Evolutionary conservation across 345 rosid genomes (phyloP).

Genomic region (Cardiospermum halicacabum): DNA sequence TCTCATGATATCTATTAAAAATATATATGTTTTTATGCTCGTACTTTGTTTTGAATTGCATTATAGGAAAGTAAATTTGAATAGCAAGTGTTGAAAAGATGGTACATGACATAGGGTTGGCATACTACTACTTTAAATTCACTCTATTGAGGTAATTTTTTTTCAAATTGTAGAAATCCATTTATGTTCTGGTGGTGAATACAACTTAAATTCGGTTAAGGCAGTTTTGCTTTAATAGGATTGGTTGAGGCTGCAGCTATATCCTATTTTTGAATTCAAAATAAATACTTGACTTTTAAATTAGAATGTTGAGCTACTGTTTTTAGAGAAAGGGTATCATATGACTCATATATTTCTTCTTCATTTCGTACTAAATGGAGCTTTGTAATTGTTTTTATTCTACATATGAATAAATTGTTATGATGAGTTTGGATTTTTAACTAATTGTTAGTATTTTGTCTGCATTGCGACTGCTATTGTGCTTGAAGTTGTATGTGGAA

Average conservation of each 20-base stretch:
- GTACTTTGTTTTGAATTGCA: not conserved
- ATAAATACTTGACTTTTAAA: constrained; percentile 70
- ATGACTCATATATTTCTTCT: constrained; percentile 1
- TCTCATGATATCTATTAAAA: not conserved
- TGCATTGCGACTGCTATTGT: constrained; percentile 72
- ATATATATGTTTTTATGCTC: not conserved
- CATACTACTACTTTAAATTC: constrained; percentile 75
- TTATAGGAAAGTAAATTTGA: constrained; percentile 31
- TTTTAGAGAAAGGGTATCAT: constrained; percentile 74
- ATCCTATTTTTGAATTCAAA: constrained; percentile 53
- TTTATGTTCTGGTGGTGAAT: not conserved
- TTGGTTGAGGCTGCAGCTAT: constrained; percentile 55
- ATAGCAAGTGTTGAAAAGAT: constrained; percentile 66
- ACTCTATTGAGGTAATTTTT: constrained; percentile 58
- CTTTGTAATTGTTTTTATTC: not conserved
- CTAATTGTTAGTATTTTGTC: constrained; percentile 26
- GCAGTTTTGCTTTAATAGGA: constrained; percentile 97
- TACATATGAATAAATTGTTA: not conserved
- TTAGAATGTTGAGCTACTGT: constrained; percentile 72
- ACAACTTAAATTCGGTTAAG: constrained; percentile 50
- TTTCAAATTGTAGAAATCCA: not conserved
- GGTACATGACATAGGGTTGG: constrained; percentile 98
- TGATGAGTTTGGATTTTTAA: constrained; percentile 10
- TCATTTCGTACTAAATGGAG: not conserved
- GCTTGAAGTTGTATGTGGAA: constrained; percentile 66